Conservation (phyloP, 306 rosid genomes). For the Psophocarpus tetragonolobus region DNA sequence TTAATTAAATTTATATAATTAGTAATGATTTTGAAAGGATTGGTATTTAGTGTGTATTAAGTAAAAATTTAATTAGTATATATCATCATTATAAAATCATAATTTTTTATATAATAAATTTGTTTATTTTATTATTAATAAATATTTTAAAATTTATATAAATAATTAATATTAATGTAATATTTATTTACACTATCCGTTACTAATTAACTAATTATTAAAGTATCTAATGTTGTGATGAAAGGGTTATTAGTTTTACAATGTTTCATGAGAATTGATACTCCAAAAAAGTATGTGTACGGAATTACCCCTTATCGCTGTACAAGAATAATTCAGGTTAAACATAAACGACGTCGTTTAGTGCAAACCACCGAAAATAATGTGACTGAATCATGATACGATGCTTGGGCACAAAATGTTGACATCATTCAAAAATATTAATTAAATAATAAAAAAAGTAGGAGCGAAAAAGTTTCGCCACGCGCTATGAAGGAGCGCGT, state of each 20-base stretch:
- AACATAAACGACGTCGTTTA: conserved; percentile 42
- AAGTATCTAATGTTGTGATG: neutral
- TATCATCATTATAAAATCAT: too few relatives aligned
- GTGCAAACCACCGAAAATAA: neutral
- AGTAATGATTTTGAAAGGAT: neutral
- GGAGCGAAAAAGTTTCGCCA: neutral
- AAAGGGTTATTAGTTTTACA: neutral
- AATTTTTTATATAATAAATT: too few relatives aligned
- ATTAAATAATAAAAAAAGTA: neutral
- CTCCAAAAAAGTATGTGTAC: neutral
- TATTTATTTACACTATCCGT: too few relatives aligned
- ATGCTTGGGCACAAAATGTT: conserved; percentile 33
- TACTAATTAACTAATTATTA: too few relatives aligned
- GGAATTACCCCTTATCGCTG: neutral
- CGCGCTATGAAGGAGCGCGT: neutral
- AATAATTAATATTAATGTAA: too few relatives aligned
- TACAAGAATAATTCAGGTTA: neutral
- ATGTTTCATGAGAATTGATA: neutral
- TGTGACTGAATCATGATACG: conserved; percentile 32
- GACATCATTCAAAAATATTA: neutral
- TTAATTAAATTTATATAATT: too few relatives aligned
- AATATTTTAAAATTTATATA: too few relatives aligned
- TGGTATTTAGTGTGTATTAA: too few relatives aligned
- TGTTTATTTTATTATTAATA: too few relatives aligned
- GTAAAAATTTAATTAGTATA: too few relatives aligned